Percentiles rank a stretch among this genome's conserved stretches.
Evolutionary conservation across 2,329 filamentous ascomycete genomes (phyloP).

Genomic region (Triangularia verruculosa): DNA sequence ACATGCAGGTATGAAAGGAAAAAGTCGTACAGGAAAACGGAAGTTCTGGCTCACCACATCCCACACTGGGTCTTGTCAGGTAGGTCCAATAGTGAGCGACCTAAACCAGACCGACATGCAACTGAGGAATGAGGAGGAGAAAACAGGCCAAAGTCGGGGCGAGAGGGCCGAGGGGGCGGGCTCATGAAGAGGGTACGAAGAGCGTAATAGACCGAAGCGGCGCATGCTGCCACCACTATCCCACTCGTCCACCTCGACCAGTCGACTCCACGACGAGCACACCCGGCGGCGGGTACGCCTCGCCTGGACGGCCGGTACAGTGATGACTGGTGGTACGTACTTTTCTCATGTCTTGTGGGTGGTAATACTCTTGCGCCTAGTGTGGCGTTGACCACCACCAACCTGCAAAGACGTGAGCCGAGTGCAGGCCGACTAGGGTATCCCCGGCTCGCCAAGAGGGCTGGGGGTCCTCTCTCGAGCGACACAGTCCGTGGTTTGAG

Average conservation of each 20-base stretch:
- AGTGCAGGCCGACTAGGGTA: conserved; percentile 16
- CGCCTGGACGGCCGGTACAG: conserved; percentile 15
- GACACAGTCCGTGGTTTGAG: not conserved
- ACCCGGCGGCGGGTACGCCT: conserved; percentile 13
- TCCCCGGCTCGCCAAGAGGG: conserved; percentile 17
- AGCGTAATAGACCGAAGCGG: conserved; percentile 22
- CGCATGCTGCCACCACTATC: conserved; percentile 16
- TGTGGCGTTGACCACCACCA: conserved; percentile 24
- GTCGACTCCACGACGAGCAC: conserved; percentile 16
- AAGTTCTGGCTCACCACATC: conserved; percentile 16
- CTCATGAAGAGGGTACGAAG: conserved; percentile 9
- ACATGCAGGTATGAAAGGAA: conserved; percentile 23
- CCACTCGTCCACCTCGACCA: conserved; percentile 12
- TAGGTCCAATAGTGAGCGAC: conserved; percentile 8
- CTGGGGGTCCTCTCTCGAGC: conserved; percentile 16
- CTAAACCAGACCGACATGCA: conserved; percentile 1
- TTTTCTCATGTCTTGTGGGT: conserved; percentile 10
- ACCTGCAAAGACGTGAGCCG: conserved; percentile 22
- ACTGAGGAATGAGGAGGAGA: conserved; percentile 7
- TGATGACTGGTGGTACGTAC: conserved; percentile 3
- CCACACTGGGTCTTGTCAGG: conserved; percentile 7
- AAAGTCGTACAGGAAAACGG: not conserved
- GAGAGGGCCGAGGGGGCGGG: conserved; percentile 13
- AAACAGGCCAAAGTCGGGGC: conserved; percentile 19
- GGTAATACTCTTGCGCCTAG: conserved; percentile 17